Evolutionary conservation across 306 rosid genomes (phyloP).

Genomic region (Casuarina cunninghamiana): DNA sequence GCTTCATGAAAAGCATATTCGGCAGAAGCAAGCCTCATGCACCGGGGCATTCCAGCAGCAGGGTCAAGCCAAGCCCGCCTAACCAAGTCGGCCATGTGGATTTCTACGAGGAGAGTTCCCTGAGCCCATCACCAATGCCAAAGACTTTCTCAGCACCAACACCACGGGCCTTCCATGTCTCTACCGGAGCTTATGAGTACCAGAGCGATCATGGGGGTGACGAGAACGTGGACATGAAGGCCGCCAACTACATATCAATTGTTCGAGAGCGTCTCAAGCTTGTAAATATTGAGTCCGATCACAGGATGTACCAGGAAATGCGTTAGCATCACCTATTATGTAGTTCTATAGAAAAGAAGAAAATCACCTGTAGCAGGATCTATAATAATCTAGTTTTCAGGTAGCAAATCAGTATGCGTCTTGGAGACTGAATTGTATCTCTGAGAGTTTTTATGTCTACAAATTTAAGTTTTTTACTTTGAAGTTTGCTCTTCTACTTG

Average conservation of each 20-base stretch:
- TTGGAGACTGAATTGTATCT: neutral
- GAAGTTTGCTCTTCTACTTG: neutral
- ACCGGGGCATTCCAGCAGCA: neutral
- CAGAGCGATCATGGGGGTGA: slow-evolving; percentile 1
- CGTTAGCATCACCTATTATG: neutral
- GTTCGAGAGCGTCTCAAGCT: slow-evolving; percentile 34
- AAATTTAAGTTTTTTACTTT: neutral
- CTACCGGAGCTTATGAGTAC: neutral
- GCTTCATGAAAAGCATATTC: slow-evolving; percentile 27
- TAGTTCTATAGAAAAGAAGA: neutral
- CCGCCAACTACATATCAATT: slow-evolving; percentile 23
- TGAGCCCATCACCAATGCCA: neutral
- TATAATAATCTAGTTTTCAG: neutral
- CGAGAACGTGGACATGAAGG: slow-evolving; percentile 30
- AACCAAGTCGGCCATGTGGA: neutral
- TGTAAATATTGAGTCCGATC: slow-evolving; percentile 11
- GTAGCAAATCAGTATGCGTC: neutral
- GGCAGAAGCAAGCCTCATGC: slow-evolving; percentile 8
- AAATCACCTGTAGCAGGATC: neutral
- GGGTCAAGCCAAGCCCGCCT: slow-evolving; percentile 21
- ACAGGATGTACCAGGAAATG: neutral
- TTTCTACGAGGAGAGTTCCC: neutral
- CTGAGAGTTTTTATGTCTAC: neutral
- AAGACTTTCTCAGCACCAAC: neutral
- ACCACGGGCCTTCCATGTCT: neutral